A percentile compares a stretch with the other conserved stretches of the same genome.
phyloP scores from a whole-genome alignment of 495 filamentous ascomycete genomes.

The Hypoxylon fragiforme region DNA sequence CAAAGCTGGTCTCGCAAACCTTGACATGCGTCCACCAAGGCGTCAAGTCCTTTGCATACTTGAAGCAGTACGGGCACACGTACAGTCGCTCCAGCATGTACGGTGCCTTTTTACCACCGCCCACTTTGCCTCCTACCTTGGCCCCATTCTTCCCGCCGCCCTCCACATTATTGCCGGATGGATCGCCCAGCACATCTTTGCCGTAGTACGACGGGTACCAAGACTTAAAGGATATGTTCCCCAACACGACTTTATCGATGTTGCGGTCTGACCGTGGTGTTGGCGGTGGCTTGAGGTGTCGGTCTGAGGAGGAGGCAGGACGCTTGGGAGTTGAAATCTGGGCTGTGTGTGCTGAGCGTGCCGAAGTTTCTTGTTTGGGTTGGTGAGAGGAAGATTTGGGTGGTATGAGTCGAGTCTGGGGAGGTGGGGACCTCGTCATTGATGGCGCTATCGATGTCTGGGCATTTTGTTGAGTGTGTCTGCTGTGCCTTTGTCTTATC shows the following conservation, averaged over 20 bases:
- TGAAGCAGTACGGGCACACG: conserved; percentile 92
- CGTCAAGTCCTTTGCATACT: conserved; percentile 76
- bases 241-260: conserved; percentile 74
- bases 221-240: conserved; percentile 70
- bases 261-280: conserved; percentile 56
- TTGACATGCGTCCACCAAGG: conserved; percentile 54
- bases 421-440: neutral
- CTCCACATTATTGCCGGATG: conserved; percentile 2
- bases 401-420: conserved; percentile 17
- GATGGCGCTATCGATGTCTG: neutral
- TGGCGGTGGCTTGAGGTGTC: conserved; percentile 22
- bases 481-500: neutral
- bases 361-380: conserved; percentile 31
- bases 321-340: conserved; percentile 28
- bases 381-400: conserved; percentile 29
- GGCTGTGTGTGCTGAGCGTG: conserved; percentile 9
- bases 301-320: conserved; percentile 17
- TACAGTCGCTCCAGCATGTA: conserved; percentile 66
- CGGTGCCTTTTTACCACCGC: conserved; percentile 42
- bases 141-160: conserved; percentile 31
- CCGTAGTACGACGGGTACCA: conserved; percentile 81
- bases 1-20: conserved; percentile 44
- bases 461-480: neutral
- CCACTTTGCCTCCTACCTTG: conserved; percentile 28
- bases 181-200: conserved; percentile 69